Percentiles rank a stretch among this genome's conserved stretches.
Evolutionary conservation across 129 eudicot genomes (phyloP).

Genomic region (Calendula officinalis): DNA sequence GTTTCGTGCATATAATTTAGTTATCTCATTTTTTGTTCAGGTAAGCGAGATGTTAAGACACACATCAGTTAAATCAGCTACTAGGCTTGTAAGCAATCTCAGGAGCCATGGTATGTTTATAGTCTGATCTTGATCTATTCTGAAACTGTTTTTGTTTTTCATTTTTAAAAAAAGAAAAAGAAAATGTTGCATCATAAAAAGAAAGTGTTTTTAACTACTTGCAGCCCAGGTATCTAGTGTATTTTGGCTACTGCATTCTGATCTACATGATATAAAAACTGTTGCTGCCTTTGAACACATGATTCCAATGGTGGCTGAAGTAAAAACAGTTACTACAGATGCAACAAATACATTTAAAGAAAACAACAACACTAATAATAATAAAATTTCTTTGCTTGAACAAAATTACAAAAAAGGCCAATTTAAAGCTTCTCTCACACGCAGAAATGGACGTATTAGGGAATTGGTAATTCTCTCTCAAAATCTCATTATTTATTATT

Average conservation of each 20-base stretch:
- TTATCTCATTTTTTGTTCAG: conserved; percentile 34
- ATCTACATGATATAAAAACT: conserved; percentile 57
- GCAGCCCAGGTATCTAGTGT: conserved; percentile 76
- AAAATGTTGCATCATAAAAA: neutral
- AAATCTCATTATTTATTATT: neutral
- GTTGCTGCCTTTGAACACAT: conserved; percentile 73
- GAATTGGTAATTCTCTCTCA: conserved; percentile 49
- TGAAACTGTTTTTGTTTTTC: neutral
- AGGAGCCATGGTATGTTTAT: conserved; percentile 74
- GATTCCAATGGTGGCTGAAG: conserved; percentile 78
- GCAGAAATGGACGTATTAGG: conserved; percentile 92
- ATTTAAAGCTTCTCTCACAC: conserved; percentile 64
- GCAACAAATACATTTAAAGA: conserved; percentile 35
- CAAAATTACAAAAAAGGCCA: conserved; percentile 60
- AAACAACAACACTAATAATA: conserved; percentile 16
- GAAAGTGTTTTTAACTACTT: conserved; percentile 11
- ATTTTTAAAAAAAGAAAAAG: neutral
- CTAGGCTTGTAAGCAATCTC: conserved; percentile 65
- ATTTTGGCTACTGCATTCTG: conserved; percentile 80
- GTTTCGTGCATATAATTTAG: neutral
- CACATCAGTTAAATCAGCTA: conserved; percentile 62
- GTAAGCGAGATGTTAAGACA: conserved; percentile 78
- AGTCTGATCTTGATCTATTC: neutral
- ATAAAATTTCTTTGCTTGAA: conserved; percentile 52
- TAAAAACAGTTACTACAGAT: conserved; percentile 43